A percentile compares a stretch with the other conserved stretches of the same genome.
Conservation (phyloP, 2,329 filamentous ascomycete species). For the Aciculosporium take region DNA sequence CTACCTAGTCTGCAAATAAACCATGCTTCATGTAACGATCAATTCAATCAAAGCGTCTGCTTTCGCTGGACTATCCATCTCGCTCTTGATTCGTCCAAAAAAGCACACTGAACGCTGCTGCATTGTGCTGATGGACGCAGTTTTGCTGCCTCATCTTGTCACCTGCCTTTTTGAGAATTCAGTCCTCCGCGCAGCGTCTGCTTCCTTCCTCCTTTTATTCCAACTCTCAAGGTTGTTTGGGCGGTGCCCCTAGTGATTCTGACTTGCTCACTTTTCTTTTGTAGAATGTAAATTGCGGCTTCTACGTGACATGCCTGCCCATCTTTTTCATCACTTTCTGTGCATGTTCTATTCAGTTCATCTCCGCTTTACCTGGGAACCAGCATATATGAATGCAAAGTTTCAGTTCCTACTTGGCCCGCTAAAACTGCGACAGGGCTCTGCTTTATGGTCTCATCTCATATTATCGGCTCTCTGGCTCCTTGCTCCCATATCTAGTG, state of each 20-base stretch:
- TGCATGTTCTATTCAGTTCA: not conserved
- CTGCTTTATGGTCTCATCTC: constrained; percentile 1
- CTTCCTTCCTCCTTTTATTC: constrained; percentile 1
- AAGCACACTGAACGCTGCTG: too few species aligned
- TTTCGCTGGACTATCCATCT: not conserved
- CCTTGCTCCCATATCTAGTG: constrained; percentile 3
- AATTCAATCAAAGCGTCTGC: too few species aligned
- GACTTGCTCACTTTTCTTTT: not conserved
- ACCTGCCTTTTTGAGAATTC: not conserved
- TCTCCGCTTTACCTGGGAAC: not conserved
- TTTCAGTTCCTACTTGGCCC: not conserved
- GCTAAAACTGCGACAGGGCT: not conserved
- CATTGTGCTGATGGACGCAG: too few species aligned
- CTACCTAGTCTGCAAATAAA: too few species aligned
- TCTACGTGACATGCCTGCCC: not conserved
- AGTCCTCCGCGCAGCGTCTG: not conserved
- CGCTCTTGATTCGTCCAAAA: too few species aligned
- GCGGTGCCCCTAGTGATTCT: not conserved
- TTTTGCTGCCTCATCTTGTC: not conserved
- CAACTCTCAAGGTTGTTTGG: not conserved
- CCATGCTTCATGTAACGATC: too few species aligned
- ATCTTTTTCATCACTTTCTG: not conserved
- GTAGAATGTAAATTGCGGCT: not conserved
- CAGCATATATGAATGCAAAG: not conserved
- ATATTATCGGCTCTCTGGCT: constrained; percentile 2